These are phyloP conservation scores for Leishmania guyanensis DNA, from an alignment of 208 protist genomes.

Conservation along the genomic window DNA sequence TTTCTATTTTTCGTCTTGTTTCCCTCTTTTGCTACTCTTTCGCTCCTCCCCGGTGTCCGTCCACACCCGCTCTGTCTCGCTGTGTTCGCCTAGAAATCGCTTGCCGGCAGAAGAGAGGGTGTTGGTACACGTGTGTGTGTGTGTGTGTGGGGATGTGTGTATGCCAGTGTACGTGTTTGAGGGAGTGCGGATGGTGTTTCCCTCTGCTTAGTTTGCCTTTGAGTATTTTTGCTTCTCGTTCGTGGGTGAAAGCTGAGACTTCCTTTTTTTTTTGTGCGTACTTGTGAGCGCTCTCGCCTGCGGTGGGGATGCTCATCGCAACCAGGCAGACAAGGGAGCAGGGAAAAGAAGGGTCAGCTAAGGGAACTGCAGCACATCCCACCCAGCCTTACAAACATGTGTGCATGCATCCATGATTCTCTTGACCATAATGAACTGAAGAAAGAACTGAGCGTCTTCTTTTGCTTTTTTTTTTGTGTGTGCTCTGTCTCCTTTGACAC, in stretches of 20 bases:
- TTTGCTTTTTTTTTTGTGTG: no score
- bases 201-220: not conserved
- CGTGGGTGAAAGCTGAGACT: not conserved
- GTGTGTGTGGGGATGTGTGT: not conserved
- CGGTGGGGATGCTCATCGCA: not conserved
- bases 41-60: not conserved
- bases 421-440: no score
- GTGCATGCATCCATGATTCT: no score
- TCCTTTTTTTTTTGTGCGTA: not conserved
- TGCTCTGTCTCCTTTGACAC: not conserved
- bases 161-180: not conserved
- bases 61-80: not conserved
- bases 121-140: not conserved
- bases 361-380: not conserved
- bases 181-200: not conserved
- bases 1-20: slow-evolving; percentile 13
- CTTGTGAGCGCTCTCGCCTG: not conserved
- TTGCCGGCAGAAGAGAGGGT: not conserved
- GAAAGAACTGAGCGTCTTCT: not conserved
- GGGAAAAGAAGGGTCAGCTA: not conserved
- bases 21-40: not conserved
- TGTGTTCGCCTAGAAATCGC: not conserved
- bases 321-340: not conserved
- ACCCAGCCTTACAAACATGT: not conserved
- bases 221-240: not conserved